Base-by-base conservation (phyloP, 345 rosid species). In the Rhizophora apiculata region DNA sequence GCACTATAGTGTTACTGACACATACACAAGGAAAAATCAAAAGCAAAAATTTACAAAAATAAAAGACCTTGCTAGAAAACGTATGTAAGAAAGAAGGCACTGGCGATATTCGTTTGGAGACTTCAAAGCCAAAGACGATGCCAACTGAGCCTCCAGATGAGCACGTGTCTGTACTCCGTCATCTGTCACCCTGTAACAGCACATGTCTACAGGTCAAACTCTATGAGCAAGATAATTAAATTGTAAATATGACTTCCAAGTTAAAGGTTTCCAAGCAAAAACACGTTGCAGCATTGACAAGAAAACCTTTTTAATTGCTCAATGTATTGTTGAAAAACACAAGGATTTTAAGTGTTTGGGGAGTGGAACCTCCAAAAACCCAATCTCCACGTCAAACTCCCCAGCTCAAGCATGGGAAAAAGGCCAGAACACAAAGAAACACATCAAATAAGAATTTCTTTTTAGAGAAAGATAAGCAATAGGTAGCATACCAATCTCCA, bases 81-180 rank as follows among this genome's bases (percentile, higher is more conserved):
- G 93, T 37, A 87, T 80, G 76, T 95, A 95, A 27, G 99, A 90
- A 10, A 95, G 89, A 78, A 96, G 97, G 81, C 96, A 86, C 78
- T 96, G 98, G 64, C 87, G 93, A 75, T 92, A 92, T 83, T 96
- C 99, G 68, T 79, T 85, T 11, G 97, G 83, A 32, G 98, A 96
- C 78, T 88, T 88, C 74, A 96, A 75, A 49, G 89, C 93, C 58
- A 95, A 83, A 18, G 97, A 83, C 10, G 99, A 95, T 70, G 92
- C 96, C 77, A 95, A 78, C 81, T 96, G 99, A 72, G 97, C 81
- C 85, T 96, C 99, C 78, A 96, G 85, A 83, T 96, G 97, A 67
- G 96, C 98, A 67, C 95, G 90, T 21, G 96, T 92, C 82, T 95
- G 98, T 84, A 89, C 78, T 53, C 98, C 99, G 75, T 95, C 99